Evolutionary conservation across 768 basidiomycete genomes (phyloP), one percentile per base, ranked within the genome.

Genomic region (Lepiota venenata): DNA sequence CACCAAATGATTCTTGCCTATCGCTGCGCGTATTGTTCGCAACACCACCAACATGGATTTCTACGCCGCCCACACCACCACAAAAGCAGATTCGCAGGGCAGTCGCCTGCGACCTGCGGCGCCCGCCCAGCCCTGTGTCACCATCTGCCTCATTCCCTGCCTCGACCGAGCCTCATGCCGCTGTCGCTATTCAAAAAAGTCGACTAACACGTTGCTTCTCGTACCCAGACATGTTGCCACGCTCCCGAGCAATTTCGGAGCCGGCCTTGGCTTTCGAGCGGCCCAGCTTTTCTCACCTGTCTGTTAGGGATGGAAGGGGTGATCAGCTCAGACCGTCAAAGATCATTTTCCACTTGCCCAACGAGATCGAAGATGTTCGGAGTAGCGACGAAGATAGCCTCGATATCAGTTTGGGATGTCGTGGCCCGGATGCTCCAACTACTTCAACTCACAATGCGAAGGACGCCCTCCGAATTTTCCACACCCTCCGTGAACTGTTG

Each of bases 401-500:
- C 12, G 64, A 66, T 20, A 66, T 61, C 8, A 70, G 64, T 38
- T 66, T 52, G 50, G 62, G 58, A 36, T 64, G 70, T 48, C 61
- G 65, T 52, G 67, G 64, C 35, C 51, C 63, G 6, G 68, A 66
- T 52, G 14, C 67, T 66, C 56, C 5, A 5, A 25, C 2, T 25
- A 52, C 50, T 27, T 66, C 65, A 64, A 43, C 36, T 18, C 70
- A 71, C 53, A 72, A 66, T 58, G 57, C 56, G 38, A 82, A 78
- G 60, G 83, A 85, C 45, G 63, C 73, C 35, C 60, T 74, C 12
- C 66, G 83, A 46, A 77, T 73, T 52, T 86, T 80, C 58, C 87
- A 97, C 62, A 88, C 92, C 5, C 79, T 98, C 47, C 76, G 83
- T 59, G 96, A 98, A 70, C 74, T 98, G 38, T 77, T 98, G 21